Evolutionary conservation across 225 moss, liverwort and hornwort species (phyloP).

Genomic region (Bryum argenteum): DNA sequence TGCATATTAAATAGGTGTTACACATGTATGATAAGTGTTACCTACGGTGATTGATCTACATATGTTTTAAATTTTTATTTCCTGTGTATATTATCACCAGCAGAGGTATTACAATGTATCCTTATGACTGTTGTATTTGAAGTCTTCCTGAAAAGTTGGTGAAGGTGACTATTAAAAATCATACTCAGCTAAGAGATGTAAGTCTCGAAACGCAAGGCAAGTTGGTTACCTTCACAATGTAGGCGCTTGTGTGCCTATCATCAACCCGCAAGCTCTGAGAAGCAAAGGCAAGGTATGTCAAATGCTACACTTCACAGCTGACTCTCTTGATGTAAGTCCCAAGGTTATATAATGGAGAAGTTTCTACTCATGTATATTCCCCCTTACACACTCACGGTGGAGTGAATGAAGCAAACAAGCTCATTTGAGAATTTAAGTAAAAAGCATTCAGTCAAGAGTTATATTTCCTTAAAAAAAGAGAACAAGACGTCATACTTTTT

Average conservation of each 20-base stretch:
- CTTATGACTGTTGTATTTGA: no score
- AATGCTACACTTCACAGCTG: neutral
- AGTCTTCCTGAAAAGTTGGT: no score
- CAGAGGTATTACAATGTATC: no score
- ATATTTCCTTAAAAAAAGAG: neutral
- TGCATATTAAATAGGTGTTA: neutral
- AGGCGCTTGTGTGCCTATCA: conserved; percentile 78
- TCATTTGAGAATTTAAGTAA: no score
- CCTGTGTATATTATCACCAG: no score
- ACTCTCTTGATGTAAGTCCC: neutral
- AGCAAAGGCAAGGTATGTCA: conserved; percentile 19
- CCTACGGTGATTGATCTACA: no score
- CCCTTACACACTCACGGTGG: neutral
- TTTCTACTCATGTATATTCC: no score
- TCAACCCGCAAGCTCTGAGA: conserved; percentile 73
- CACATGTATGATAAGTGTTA: neutral
- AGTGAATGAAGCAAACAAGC: neutral
- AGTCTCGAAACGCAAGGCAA: neutral
- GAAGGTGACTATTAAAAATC: no score
- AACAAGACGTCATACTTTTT: conserved; percentile 56
- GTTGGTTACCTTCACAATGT: conserved; percentile 70
- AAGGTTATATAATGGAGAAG: neutral
- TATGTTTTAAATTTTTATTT: no score
- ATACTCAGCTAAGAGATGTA: no score
- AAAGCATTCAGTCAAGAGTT: neutral